phyloP scores from a whole-genome alignment of 208 protist species.

The Leishmania tropica region DNA sequence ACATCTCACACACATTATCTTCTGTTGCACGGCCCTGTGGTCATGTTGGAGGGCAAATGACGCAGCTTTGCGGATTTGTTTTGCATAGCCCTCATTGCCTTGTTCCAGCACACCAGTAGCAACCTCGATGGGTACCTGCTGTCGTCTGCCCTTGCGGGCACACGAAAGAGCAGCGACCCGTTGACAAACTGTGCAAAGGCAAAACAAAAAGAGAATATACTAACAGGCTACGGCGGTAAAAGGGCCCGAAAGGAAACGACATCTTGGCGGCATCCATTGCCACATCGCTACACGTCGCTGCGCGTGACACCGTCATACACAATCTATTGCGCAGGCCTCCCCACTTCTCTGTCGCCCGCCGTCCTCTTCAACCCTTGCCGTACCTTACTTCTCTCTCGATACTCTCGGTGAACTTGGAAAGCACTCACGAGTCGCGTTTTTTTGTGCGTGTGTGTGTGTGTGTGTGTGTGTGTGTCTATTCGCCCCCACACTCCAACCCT shows the following conservation, averaged over 20 bases:
- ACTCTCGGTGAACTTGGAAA: background rate
- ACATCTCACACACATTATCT: background rate
- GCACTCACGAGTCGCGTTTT: background rate
- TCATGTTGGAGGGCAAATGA: too few species aligned
- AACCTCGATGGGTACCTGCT: background rate
- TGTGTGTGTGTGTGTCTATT: too few species aligned
- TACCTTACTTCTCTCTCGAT: too few species aligned
- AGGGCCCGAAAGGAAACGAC: too few species aligned
- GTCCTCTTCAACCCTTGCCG: background rate
- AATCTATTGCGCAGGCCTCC: background rate
- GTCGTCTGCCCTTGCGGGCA: constrained; percentile 6
- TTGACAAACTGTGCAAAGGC: background rate
- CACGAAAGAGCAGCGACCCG: background rate
- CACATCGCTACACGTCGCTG: background rate
- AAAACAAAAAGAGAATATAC: background rate
- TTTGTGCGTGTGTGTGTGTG: background rate
- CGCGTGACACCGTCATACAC: background rate
- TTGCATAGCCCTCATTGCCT: background rate
- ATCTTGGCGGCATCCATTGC: background rate
- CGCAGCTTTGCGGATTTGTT: background rate
- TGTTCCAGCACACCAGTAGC: background rate
- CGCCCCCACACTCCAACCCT: too few species aligned
- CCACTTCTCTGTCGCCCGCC: background rate
- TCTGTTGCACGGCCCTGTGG: background rate
- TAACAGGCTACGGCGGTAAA: background rate